phyloP scores from a whole-genome alignment of 1,139 yeast genomes.

The Pneumocystis oryctolagi region DNA sequence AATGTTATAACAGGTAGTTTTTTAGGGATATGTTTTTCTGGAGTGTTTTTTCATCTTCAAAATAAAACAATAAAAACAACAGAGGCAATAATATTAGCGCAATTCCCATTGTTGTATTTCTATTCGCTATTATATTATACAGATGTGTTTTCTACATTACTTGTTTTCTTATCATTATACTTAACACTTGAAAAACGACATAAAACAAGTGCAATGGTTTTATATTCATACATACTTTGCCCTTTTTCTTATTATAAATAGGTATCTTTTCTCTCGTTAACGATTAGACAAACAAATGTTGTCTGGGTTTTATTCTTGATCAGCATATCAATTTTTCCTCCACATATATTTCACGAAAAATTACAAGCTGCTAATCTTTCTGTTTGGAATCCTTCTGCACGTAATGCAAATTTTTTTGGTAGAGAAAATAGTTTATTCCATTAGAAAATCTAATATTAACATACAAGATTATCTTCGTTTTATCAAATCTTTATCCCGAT shows the following conservation, averaged over 20 bases:
- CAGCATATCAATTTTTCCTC: conserved; percentile 40
- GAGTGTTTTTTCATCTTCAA: conserved; percentile 16
- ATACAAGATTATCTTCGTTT: conserved; percentile 3
- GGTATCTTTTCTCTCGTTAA: conserved; percentile 25
- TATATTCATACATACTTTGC: background rate
- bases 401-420: conserved; percentile 1
- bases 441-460: background rate
- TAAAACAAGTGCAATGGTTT: conserved; percentile 4
- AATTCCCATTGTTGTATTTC: conserved; percentile 58
- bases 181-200: conserved; percentile 15
- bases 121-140: conserved; percentile 75
- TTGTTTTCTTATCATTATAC: conserved; percentile 40
- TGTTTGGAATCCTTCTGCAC: conserved; percentile 3
- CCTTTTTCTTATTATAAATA: background rate
- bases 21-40: conserved; percentile 20
- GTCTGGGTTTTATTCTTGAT: conserved; percentile 63
- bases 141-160: conserved; percentile 77
- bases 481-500: background rate
- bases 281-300: conserved; percentile 81
- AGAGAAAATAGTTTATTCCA: background rate
- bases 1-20: conserved; percentile 21
- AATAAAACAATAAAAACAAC: conserved; percentile 27
- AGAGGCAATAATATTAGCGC: conserved; percentile 22
- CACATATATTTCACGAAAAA: conserved; percentile 24
- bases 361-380: conserved; percentile 6